Conservation (phyloP, 2,329 filamentous ascomycete species). For the Podosphaera leucotricha region DNA sequence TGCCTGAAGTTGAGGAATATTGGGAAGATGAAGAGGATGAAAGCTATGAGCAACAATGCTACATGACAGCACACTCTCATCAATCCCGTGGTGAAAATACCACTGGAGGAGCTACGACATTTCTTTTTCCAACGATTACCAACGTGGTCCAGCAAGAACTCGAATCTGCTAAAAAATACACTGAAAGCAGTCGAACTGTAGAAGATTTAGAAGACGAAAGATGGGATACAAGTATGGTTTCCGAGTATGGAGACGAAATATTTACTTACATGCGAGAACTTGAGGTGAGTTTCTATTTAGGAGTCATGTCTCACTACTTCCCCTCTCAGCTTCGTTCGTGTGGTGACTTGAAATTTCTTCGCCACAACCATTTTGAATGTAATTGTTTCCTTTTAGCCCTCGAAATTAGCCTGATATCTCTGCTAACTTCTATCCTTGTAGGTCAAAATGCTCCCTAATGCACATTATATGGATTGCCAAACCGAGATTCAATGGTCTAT, state of each 20-base stretch:
- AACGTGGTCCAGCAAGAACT: conserved; percentile 50
- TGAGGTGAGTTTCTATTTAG: conserved; percentile 34
- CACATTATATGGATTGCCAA: conserved; percentile 92
- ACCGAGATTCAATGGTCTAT: conserved; percentile 98
- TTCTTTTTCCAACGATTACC: conserved; percentile 52
- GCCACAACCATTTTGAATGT: not conserved
- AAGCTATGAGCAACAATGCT: conserved; percentile 37
- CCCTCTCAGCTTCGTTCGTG: not conserved
- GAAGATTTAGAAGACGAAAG: conserved; percentile 73
- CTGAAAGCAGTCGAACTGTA: conserved; percentile 19
- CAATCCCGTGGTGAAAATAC: conserved; percentile 55
- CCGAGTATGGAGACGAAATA: conserved; percentile 89
- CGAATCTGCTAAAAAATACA: conserved; percentile 25
- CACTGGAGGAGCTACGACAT: conserved; percentile 33
- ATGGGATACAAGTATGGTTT: conserved; percentile 94
- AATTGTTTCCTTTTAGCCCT: too few relatives aligned
- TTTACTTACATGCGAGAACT: conserved; percentile 77
- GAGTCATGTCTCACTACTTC: not conserved
- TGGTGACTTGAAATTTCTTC: not conserved
- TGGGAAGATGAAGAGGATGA: conserved; percentile 39
- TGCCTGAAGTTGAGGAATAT: not conserved
- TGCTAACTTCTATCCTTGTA: conserved; percentile 18
- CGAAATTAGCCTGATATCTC: not conserved
- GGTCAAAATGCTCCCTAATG: conserved; percentile 63
- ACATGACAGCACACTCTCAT: conserved; percentile 55